Evolutionary conservation across 352 stramenopile genomes (phyloP).

Genomic region (Globisporangium takayamanum): DNA sequence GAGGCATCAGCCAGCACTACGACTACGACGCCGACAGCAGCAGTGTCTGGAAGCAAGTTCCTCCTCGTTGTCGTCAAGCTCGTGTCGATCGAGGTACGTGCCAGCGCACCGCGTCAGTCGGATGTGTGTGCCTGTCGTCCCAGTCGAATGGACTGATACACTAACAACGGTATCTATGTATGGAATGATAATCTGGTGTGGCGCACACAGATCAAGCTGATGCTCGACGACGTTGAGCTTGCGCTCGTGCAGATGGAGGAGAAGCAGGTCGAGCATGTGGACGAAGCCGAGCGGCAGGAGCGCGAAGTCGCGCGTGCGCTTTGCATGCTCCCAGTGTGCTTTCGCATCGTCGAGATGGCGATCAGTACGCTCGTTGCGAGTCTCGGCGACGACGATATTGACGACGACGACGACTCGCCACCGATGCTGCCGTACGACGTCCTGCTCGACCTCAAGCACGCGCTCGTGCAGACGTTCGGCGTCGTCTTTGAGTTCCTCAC

Average conservation of each 20-base stretch:
- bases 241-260: conserved; percentile 68
- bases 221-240: conserved; percentile 78
- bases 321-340: conserved; percentile 65
- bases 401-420: conserved; percentile 12
- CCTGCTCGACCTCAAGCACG: conserved; percentile 66
- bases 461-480: conserved; percentile 60
- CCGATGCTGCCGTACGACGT: conserved; percentile 55
- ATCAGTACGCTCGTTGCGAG: conserved; percentile 59
- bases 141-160: not conserved
- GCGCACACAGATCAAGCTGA: conserved; percentile 65
- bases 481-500: conserved; percentile 72
- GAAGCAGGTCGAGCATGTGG: conserved; percentile 30
- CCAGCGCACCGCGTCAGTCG: not conserved
- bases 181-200: not conserved
- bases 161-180: too few species aligned
- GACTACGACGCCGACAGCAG: conserved; percentile 13
- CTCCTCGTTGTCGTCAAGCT: conserved; percentile 72
- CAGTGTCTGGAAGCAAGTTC: conserved; percentile 67
- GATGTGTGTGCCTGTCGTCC: not conserved
- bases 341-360: conserved; percentile 64
- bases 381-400: conserved; percentile 8
- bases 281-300: conserved; percentile 37
- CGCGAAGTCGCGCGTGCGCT: conserved; percentile 52
- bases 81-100: conserved; percentile 59
- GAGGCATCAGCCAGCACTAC: not conserved